Percentiles rank a stretch among this genome's conserved stretches.
Evolutionary conservation across 805 yeast genomes (phyloP).

Genomic region (Yarrowia keelungensis): DNA sequence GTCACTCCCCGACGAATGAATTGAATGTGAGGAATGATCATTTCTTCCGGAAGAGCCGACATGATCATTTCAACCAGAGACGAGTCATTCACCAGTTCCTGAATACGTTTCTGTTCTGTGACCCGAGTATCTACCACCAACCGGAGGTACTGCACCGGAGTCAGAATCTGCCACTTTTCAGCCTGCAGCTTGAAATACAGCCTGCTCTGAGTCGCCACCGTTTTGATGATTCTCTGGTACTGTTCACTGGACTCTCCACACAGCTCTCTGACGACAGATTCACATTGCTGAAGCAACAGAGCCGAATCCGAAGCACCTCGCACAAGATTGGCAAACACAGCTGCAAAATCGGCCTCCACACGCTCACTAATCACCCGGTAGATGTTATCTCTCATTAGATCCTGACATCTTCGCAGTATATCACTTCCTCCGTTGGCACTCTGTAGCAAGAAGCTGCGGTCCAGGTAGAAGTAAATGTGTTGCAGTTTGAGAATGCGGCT

Average conservation of each 20-base stretch:
- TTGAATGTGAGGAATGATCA: slow-evolving; percentile 14
- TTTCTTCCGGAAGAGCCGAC: slow-evolving; percentile 14
- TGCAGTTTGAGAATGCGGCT: slow-evolving; percentile 15
- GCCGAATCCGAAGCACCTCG: not conserved
- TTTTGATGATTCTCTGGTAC: not conserved
- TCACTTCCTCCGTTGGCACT: slow-evolving; percentile 19
- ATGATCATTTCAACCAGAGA: not conserved
- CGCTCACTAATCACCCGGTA: not conserved
- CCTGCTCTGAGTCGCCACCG: slow-evolving; percentile 12
- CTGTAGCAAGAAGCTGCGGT: slow-evolving; percentile 20
- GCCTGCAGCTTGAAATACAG: slow-evolving; percentile 12
- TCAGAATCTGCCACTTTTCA: slow-evolving; percentile 22
- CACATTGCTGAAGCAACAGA: not conserved
- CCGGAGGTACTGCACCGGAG: not conserved
- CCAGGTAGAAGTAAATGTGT: slow-evolving; percentile 24
- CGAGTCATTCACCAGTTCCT: slow-evolving; percentile 2
- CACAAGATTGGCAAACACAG: not conserved
- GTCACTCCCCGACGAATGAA: slow-evolving; percentile 8
- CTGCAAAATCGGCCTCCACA: not conserved
- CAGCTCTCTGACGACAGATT: slow-evolving; percentile 10
- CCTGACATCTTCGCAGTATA: slow-evolving; percentile 25
- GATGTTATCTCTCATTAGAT: not conserved
- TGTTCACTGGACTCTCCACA: slow-evolving; percentile 21
- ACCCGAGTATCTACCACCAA: slow-evolving; percentile 12
- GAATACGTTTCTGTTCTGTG: not conserved